Evolutionary conservation across 164 flowering plant genomes (phyloP).

Genomic region (Vitis riparia): DNA sequence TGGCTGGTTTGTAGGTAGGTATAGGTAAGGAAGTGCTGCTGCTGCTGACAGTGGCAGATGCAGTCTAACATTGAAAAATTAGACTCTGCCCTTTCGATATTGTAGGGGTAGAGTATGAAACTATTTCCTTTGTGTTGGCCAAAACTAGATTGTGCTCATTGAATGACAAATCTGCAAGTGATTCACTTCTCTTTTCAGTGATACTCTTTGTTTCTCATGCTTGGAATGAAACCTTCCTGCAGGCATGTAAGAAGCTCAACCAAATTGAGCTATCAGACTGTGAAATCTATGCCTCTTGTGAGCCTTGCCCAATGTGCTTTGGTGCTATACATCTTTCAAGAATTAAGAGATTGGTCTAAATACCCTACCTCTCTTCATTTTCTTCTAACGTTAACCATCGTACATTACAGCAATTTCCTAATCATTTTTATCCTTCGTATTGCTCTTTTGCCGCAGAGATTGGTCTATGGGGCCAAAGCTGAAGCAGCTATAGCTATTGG

Average conservation of each 20-base stretch:
- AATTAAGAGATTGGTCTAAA: conserved; percentile 73
- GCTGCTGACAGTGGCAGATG: too few relatives aligned
- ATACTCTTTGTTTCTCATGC: not conserved
- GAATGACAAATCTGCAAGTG: too few relatives aligned
- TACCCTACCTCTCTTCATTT: not conserved
- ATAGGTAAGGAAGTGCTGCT: too few relatives aligned
- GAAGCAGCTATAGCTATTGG: conserved; percentile 98
- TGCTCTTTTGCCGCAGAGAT: conserved; percentile 47
- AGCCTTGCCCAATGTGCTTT: conserved; percentile 99
- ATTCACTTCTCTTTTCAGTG: not conserved
- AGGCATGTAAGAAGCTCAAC: conserved; percentile 94
- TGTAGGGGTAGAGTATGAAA: too few relatives aligned
- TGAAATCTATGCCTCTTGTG: conserved; percentile 93
- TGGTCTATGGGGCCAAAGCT: conserved; percentile 97
- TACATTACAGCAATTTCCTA: not conserved
- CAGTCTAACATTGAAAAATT: too few relatives aligned
- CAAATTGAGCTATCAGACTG: conserved; percentile 84
- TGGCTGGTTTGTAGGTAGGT: too few relatives aligned
- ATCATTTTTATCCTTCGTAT: not conserved
- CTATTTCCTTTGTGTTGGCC: too few relatives aligned
- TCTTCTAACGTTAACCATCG: not conserved
- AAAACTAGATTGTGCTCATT: too few relatives aligned
- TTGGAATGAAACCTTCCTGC: conserved; percentile 1
- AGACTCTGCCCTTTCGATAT: too few relatives aligned
- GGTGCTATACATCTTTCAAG: conserved; percentile 96